Percentiles rank a stretch among this genome's conserved stretches.
Conservation (phyloP, 306 rosid species). For the Lagenaria siceraria region DNA sequence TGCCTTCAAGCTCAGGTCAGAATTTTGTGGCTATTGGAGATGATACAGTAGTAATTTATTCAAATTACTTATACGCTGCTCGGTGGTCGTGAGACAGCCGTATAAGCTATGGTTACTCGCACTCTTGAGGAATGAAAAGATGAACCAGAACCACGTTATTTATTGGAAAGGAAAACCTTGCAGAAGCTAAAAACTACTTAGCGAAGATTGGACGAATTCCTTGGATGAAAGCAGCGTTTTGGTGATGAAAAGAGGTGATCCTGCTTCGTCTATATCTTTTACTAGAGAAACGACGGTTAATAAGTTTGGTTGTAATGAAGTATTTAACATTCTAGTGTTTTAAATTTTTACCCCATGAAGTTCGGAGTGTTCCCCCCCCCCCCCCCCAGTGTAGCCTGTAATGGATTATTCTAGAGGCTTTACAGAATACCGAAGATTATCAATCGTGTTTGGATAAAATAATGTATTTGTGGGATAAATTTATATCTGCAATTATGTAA, state of each 20-base stretch:
- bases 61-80: neutral
- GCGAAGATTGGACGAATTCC: neutral
- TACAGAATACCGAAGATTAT: neutral
- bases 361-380: too few species aligned
- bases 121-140: neutral
- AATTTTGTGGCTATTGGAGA: neutral
- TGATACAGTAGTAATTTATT: neutral
- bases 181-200: neutral
- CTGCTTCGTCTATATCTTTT: neutral
- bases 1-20: neutral
- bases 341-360: neutral
- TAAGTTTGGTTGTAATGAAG: neutral
- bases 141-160: neutral
- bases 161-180: neutral
- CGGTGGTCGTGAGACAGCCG: neutral
- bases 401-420: neutral
- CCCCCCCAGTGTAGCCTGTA: neutral
- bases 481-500: neutral
- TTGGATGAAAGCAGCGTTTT: neutral
- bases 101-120: neutral
- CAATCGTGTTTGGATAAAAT: too few species aligned
- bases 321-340: neutral
- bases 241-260: neutral
- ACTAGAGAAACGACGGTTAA: neutral
- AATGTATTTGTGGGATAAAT: neutral